Conservation (phyloP, 306 rosid species). For the Canavalia gladiata region DNA sequence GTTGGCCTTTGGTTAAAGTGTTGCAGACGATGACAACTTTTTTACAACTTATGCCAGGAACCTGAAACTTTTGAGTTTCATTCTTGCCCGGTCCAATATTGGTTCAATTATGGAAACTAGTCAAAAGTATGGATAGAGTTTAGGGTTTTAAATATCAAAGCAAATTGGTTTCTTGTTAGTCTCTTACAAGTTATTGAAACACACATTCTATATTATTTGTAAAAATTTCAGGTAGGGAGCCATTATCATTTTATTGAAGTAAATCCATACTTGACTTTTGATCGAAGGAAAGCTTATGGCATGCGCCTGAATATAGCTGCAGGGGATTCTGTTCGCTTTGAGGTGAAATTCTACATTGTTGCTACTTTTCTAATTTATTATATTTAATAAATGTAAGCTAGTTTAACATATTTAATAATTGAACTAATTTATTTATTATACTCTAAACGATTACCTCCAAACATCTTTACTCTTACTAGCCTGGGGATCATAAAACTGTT, state of each 20-base stretch:
- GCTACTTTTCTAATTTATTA: not conserved
- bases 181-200: constrained; percentile 10
- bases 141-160: constrained; percentile 13
- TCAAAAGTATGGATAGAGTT: not conserved
- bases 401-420: constrained; percentile 3
- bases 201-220: constrained; percentile 16
- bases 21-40: too few relatives aligned
- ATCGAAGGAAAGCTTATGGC: constrained; percentile 75
- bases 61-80: constrained; percentile 5
- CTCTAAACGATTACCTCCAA: constrained; percentile 36
- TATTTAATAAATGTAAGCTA: not conserved
- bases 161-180: constrained; percentile 3
- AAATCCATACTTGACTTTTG: constrained; percentile 74
- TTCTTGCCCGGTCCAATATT: not conserved
- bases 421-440: not conserved
- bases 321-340: constrained; percentile 79
- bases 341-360: constrained; percentile 58
- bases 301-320: constrained; percentile 81
- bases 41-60: not conserved
- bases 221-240: constrained; percentile 80
- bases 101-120: not conserved
- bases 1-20: not conserved
- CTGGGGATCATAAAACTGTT: constrained; percentile 73
- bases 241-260: constrained; percentile 87
- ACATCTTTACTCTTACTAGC: constrained; percentile 56